Evolutionary conservation across 2,329 filamentous ascomycete genomes (phyloP).

Genomic region (Triangularia setosa): DNA sequence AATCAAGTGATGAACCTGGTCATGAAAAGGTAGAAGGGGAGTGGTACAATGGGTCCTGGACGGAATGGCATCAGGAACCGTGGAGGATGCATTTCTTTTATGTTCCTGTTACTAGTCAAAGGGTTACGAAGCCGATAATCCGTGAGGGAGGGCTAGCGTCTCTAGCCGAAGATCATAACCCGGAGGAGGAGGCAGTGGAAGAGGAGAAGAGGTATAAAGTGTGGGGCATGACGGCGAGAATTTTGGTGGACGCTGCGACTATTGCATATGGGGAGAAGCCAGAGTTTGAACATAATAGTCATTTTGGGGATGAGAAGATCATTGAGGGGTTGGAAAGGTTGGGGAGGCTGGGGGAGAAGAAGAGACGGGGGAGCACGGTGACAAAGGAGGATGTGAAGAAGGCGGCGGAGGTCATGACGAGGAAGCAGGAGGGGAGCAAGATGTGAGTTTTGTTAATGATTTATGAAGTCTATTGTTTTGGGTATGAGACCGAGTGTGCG

Average conservation of each 20-base stretch:
- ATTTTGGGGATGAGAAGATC: conserved; percentile 51
- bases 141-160: conserved; percentile 41
- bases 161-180: conserved; percentile 34
- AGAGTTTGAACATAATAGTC: conserved; percentile 68
- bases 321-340: conserved; percentile 45
- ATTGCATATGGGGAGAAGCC: conserved; percentile 80
- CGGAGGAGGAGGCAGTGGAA: conserved; percentile 26
- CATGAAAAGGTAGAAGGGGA: conserved; percentile 46
- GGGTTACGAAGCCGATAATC: conserved; percentile 55
- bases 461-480: background rate
- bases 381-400: conserved; percentile 35
- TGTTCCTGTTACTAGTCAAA: conserved; percentile 72
- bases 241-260: conserved; percentile 81
- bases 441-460: conserved; percentile 29
- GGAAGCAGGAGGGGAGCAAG: conserved; percentile 30
- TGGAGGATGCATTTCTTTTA: conserved; percentile 92
- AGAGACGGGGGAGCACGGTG: conserved; percentile 33
- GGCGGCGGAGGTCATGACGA: conserved; percentile 20
- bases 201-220: conserved; percentile 68
- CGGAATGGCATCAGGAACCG: conserved; percentile 68
- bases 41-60: conserved; percentile 87
- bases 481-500: background rate
- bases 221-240: conserved; percentile 91
- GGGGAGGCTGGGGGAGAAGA: conserved; percentile 45
- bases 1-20: conserved; percentile 29